Conservation (phyloP, 768 basidiomycete genomes). For the Melanogaster broomeanus region DNA sequence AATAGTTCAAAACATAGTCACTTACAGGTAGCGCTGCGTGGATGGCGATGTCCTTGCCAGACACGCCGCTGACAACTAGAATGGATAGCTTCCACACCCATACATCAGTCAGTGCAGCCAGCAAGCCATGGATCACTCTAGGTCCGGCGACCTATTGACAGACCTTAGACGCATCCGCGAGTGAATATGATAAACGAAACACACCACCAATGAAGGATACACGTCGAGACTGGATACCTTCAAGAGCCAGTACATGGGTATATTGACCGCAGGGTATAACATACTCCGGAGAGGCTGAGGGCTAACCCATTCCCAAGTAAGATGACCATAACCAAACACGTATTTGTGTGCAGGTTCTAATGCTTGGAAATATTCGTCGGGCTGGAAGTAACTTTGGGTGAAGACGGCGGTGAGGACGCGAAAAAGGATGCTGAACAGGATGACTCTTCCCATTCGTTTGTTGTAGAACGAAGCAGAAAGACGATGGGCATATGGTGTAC, state of each 20-base stretch:
- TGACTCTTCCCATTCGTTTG: too few species aligned
- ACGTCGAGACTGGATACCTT: constrained; percentile 55
- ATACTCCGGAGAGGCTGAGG: constrained; percentile 74
- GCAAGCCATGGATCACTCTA: constrained; percentile 67
- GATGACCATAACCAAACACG: constrained; percentile 88
- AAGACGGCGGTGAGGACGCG: constrained; percentile 64
- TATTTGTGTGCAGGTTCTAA: constrained; percentile 88
- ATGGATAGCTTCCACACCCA: constrained; percentile 64
- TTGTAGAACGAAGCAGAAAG: too few species aligned
- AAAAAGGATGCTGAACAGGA: constrained; percentile 43
- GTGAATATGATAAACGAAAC: constrained; percentile 26
- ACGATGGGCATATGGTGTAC: too few species aligned
- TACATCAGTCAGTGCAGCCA: constrained; percentile 83
- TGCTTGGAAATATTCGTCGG: constrained; percentile 96
- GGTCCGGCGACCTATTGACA: constrained; percentile 66
- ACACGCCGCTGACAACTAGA: constrained; percentile 55
- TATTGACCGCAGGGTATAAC: constrained; percentile 78
- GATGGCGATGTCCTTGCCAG: constrained; percentile 25
- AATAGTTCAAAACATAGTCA: constrained; percentile 11
- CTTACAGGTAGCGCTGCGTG: constrained; percentile 61
- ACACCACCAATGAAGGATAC: constrained; percentile 58
- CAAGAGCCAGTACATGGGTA: constrained; percentile 75
- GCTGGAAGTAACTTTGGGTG: constrained; percentile 90
- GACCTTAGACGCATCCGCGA: constrained; percentile 1
- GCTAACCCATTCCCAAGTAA: constrained; percentile 95